Evolutionary conservation across 2,329 filamentous ascomycete species (phyloP).

Genomic region (Didymella pomorum): DNA sequence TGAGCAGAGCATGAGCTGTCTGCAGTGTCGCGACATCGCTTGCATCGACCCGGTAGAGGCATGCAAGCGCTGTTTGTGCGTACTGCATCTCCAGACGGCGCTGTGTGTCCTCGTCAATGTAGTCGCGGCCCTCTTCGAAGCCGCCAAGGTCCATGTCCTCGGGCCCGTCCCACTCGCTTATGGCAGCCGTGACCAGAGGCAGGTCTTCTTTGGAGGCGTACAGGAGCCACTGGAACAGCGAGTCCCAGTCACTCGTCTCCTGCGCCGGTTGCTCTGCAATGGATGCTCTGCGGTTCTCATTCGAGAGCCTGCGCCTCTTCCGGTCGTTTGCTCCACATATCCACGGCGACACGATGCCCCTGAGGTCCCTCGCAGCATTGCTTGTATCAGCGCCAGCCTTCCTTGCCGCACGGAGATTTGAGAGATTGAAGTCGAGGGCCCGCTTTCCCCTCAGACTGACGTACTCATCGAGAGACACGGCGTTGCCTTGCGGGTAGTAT

Average conservation of each 20-base stretch:
- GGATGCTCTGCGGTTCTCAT: slow-evolving; percentile 35
- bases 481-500: slow-evolving; percentile 66
- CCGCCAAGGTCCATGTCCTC: slow-evolving; percentile 73
- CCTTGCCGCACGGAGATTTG: slow-evolving; percentile 30
- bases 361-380: slow-evolving; percentile 68
- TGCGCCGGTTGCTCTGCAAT: slow-evolving; percentile 47
- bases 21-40: slow-evolving; percentile 65
- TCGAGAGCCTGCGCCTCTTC: slow-evolving; percentile 58
- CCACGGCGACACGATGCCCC: slow-evolving; percentile 76
- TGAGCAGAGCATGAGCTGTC: slow-evolving; percentile 67
- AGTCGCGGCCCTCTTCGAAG: slow-evolving; percentile 60
- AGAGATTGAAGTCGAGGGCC: slow-evolving; percentile 68
- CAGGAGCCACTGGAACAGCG: slow-evolving; percentile 72
- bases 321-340: slow-evolving; percentile 71
- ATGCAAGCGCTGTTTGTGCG: slow-evolving; percentile 71
- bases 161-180: slow-evolving; percentile 78
- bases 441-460: slow-evolving; percentile 66
- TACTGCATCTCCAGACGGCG: slow-evolving; percentile 69
- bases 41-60: slow-evolving; percentile 71
- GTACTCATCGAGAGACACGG: slow-evolving; percentile 69
- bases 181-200: slow-evolving; percentile 66
- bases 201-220: slow-evolving; percentile 67
- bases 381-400: slow-evolving; percentile 31
- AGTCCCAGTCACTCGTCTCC: slow-evolving; percentile 68
- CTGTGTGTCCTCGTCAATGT: slow-evolving; percentile 68